Evolutionary conservation across 2,329 filamentous ascomycete species (phyloP), one percentile per base, ranked within the genome.

Genomic region (Penicillium digitatum): DNA sequence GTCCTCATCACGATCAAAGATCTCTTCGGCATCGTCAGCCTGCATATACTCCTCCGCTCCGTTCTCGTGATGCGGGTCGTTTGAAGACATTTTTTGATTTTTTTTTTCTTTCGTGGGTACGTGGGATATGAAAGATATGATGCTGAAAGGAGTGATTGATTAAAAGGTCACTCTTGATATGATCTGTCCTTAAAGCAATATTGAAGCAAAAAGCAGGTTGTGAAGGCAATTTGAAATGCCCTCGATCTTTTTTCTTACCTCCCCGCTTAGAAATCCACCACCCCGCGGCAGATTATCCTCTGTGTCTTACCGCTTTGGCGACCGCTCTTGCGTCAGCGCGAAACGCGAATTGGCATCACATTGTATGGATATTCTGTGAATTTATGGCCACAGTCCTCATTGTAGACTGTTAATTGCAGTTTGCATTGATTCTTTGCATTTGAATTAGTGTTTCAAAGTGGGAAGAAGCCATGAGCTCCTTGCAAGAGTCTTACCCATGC

Each of bases 1-100:
- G 70, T 95, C 81, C 50, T 73, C 73, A 58, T 81, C 89, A 48
- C 82, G 86, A 32, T 82, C 78, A 52, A 91, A 81, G 72, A 94
- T 86, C 75, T 95, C 90, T 27, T 84, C 87, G 3, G 85, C 87
- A 62, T 96, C 92, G 35, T 88, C 86, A 52, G 84, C 83, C 65
- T 87, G 86, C 60, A 95, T 83, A 76, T 92, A 86, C 62, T 85
- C 86, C 64, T 87, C 83, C 58, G 87, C 83, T 51, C 84, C 82
- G 59, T 86, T 82, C 54, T 84, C 80, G 50, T 72, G 75, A 42
- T 66, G 57, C 32, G 68, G 65, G 34, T 73, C 65, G 61, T 71
- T 69, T 16, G 71, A 67, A 11, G 71, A 71, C 70, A 73, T 74
- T 56, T 52, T 64, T 43, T 53, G 20, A 22, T 24, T 39, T 43